A percentile compares a stretch with the other conserved stretches of the same genome.
Evolutionary conservation across 371 early-diverging fungal species (phyloP).

Genomic region (Circinella umbellata): DNA sequence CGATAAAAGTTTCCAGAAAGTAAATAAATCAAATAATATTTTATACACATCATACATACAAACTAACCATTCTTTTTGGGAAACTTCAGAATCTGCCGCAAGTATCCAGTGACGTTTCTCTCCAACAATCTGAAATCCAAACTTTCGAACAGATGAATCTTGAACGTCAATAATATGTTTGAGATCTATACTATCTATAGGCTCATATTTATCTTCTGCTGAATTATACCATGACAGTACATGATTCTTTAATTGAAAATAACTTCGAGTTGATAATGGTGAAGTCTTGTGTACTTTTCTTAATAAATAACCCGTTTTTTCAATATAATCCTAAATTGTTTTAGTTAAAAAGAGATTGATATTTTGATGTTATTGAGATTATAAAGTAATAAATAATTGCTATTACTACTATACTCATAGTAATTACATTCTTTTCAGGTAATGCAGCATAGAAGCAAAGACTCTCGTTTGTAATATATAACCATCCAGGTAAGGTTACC

Average conservation of each 20-base stretch:
- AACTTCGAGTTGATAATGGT: conserved; percentile 60
- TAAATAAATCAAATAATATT: background rate
- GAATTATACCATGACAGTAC: conserved; percentile 68
- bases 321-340: conserved; percentile 46
- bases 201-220: conserved; percentile 68
- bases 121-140: conserved; percentile 62
- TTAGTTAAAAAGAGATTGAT: too few species aligned
- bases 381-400: too few species aligned
- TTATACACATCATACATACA: background rate
- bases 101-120: conserved; percentile 41
- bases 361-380: too few species aligned
- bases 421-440: conserved; percentile 51
- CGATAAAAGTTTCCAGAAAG: background rate
- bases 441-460: conserved; percentile 75
- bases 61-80: conserved; percentile 54
- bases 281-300: conserved; percentile 55
- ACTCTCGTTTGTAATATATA: conserved; percentile 68
- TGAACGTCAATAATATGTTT: conserved; percentile 60
- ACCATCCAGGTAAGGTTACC: conserved; percentile 71
- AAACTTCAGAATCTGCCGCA: conserved; percentile 54
- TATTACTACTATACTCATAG: too few species aligned
- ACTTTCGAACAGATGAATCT: conserved; percentile 40
- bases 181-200: conserved; percentile 66
- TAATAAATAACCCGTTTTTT: conserved; percentile 68
- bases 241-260: conserved; percentile 71